phyloP scores from a whole-genome alignment of 2,329 filamentous ascomycete genomes.

The Arthrobotrys megalospora region DNA sequence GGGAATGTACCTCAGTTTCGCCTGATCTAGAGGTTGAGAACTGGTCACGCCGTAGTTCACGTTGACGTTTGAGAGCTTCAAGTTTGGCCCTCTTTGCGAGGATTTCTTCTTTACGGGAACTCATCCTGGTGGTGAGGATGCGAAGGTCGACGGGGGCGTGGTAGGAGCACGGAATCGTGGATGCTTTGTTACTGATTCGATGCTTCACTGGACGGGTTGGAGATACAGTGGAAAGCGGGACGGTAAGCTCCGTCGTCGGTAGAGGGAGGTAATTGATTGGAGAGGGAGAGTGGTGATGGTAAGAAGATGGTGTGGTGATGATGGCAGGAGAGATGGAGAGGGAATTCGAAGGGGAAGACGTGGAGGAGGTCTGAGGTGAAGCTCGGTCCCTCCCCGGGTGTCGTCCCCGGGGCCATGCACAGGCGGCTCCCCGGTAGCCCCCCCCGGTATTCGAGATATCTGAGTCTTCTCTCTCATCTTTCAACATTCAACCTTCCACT shows the following conservation, averaged over 20 bases:
- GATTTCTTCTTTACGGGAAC: conserved; percentile 93
- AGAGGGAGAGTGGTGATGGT: conserved; percentile 16
- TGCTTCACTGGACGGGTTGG: no score
- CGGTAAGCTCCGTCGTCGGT: not conserved
- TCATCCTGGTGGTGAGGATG: conserved; percentile 66
- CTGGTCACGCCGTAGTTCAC: conserved; percentile 81
- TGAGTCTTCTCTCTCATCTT: conserved; percentile 35
- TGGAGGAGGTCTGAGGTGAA: not conserved
- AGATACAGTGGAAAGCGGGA: not conserved
- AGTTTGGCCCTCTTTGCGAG: conserved; percentile 97
- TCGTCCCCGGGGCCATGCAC: not conserved
- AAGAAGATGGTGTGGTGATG: conserved; percentile 5
- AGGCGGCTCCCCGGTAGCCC: not conserved
- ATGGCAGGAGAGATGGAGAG: conserved; percentile 3
- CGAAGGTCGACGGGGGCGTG: conserved; percentile 42
- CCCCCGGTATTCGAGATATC: not conserved
- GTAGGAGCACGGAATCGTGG: conserved; percentile 57
- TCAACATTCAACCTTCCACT: conserved; percentile 13
- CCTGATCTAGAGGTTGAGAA: conserved; percentile 78
- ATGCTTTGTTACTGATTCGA: not conserved
- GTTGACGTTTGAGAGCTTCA: conserved; percentile 92
- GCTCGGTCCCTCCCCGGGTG: conserved; percentile 14
- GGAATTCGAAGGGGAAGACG: not conserved
- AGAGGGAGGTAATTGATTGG: not conserved
- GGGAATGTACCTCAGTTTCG: conserved; percentile 77